Evolutionary conservation across 805 yeast species (phyloP).

Genomic region (Candida morakotiae): DNA sequence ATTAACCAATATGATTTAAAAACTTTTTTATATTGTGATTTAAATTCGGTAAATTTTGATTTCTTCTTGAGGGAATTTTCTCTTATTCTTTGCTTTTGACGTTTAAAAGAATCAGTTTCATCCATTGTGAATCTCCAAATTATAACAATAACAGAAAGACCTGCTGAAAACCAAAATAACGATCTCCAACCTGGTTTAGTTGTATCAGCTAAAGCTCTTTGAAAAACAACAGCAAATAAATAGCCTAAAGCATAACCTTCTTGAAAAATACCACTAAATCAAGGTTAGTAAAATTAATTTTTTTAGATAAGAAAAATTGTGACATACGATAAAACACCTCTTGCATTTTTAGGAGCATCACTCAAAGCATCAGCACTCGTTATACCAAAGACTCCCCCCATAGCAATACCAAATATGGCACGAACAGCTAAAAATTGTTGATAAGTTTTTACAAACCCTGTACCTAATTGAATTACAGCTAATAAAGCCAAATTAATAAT

Average conservation of each 20-base stretch:
- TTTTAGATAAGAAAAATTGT: background rate
- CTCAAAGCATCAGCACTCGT: conserved; percentile 65
- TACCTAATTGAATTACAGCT: conserved; percentile 58
- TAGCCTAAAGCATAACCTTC: conserved; percentile 65
- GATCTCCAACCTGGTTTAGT: conserved; percentile 62
- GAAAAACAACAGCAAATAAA: conserved; percentile 60
- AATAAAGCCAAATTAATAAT: conserved; percentile 43
- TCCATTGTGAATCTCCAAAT: conserved; percentile 56
- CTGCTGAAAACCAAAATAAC: conserved; percentile 71
- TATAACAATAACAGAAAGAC: conserved; percentile 56
- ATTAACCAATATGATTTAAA: conserved; percentile 26
- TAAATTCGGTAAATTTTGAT: conserved; percentile 11
- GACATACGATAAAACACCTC: conserved; percentile 51
- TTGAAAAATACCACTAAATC: conserved; percentile 44
- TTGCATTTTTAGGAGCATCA: conserved; percentile 55
- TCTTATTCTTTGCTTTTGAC: conserved; percentile 10
- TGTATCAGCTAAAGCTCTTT: conserved; percentile 47
- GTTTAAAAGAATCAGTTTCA: conserved; percentile 53
- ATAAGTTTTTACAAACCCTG: conserved; percentile 61
- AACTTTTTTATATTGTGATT: conserved; percentile 10
- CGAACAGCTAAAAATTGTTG: conserved; percentile 57
- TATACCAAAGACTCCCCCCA: conserved; percentile 71
- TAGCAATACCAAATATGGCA: conserved; percentile 62
- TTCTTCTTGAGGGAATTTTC: conserved; percentile 8
- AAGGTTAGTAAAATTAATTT: no score